Evolutionary conservation across 2,329 filamentous ascomycete species (phyloP).

Genomic region (Tolypocladium sp.): DNA sequence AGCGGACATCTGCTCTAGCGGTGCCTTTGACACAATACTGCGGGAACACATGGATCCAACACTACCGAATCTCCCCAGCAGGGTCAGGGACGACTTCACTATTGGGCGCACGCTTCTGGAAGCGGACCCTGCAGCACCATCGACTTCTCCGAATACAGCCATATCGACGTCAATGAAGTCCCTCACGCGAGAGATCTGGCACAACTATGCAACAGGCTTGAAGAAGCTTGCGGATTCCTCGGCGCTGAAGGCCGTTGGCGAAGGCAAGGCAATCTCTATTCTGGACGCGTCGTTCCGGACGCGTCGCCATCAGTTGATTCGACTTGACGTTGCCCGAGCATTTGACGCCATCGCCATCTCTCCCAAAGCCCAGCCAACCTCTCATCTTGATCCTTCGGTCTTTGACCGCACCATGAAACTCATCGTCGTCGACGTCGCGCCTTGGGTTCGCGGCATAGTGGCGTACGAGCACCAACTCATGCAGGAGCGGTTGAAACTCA

Average conservation of each 20-base stretch:
- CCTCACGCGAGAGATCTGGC: conserved; percentile 15
- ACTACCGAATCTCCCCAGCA: conserved; percentile 42
- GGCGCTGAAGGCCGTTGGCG: conserved; percentile 18
- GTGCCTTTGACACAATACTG: conserved; percentile 32
- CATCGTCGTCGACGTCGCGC: conserved; percentile 71
- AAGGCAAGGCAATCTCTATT: conserved; percentile 20
- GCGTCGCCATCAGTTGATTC: conserved; percentile 23
- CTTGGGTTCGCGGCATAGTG: conserved; percentile 82
- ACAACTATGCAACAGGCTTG: background rate
- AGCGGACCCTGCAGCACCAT: conserved; percentile 24
- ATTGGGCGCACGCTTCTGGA: conserved; percentile 40
- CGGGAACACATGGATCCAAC: conserved; percentile 53
- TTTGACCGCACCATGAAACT: conserved; percentile 64
- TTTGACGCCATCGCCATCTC: conserved; percentile 51
- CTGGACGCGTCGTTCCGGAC: conserved; percentile 29
- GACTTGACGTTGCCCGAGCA: conserved; percentile 46
- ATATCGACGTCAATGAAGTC: conserved; percentile 21
- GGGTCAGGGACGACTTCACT: conserved; percentile 40
- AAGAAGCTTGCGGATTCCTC: background rate
- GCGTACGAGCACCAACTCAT: conserved; percentile 65
- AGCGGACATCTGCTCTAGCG: conserved; percentile 50
- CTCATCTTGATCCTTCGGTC: conserved; percentile 55
- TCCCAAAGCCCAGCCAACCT: conserved; percentile 27
- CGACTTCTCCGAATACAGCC: conserved; percentile 14
- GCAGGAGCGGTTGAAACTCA: conserved; percentile 53